phyloP scores from a whole-genome alignment of 1,284 basidiomycete genomes.

The Blastosporella zonata region DNA sequence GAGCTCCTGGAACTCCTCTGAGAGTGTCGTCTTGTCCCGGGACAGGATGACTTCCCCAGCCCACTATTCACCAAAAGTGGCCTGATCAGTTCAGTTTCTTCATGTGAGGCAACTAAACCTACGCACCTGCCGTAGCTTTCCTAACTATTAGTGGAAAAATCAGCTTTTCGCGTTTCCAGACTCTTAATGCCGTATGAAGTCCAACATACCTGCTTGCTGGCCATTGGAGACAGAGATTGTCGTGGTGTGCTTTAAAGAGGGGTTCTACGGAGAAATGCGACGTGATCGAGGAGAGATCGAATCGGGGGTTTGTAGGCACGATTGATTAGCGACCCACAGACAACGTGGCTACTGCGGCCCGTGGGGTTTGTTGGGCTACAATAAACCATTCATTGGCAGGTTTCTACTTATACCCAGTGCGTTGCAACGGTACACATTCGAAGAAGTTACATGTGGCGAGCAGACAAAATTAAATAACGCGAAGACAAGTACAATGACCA shows the following conservation, averaged over 20 bases:
- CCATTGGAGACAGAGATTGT: constrained; percentile 35
- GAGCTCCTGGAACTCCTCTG: constrained; percentile 63
- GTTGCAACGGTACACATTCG: not conserved
- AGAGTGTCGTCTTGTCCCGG: constrained; percentile 63
- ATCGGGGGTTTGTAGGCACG: constrained; percentile 3
- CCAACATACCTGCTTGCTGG: constrained; percentile 52
- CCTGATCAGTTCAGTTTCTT: constrained; percentile 23
- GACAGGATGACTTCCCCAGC: constrained; percentile 75
- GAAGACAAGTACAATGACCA: constrained; percentile 1
- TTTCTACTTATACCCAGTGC: not conserved
- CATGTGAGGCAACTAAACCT: constrained; percentile 6
- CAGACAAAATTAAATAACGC: not conserved
- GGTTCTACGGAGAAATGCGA: constrained; percentile 3
- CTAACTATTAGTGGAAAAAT: constrained; percentile 41
- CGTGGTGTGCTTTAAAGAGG: constrained; percentile 8
- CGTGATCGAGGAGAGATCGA: constrained; percentile 13
- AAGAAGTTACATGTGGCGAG: not conserved
- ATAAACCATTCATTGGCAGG: too few species aligned
- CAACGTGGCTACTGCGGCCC: not conserved
- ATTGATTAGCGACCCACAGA: not conserved
- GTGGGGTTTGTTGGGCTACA: too few species aligned
- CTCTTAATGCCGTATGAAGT: not conserved
- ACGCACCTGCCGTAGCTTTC: constrained; percentile 62
- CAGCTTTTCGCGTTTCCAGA: not conserved
- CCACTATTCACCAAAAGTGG: constrained; percentile 47